Evolutionary conservation across 108 stramenopile genomes (phyloP).

Genomic region (Ochromonas danica): DNA sequence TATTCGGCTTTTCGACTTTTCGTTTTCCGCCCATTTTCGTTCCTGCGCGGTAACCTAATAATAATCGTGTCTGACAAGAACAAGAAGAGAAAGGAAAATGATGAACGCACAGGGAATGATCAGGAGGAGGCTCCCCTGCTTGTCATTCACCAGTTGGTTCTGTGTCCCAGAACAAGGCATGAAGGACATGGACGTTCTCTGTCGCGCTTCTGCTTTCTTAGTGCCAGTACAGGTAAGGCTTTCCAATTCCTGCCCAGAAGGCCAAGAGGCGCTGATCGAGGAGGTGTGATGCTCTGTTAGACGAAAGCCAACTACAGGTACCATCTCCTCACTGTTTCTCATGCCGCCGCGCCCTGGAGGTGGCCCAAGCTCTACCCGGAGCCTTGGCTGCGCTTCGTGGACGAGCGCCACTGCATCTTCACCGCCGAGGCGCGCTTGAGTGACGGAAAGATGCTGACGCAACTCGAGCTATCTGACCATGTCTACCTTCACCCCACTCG

Average conservation of each 20-base stretch:
- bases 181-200: slow-evolving; percentile 34
- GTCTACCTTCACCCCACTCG: slow-evolving; percentile 18
- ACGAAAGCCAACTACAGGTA: slow-evolving; percentile 3
- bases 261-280: background rate
- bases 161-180: slow-evolving; percentile 34
- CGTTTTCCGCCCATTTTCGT: too few species aligned
- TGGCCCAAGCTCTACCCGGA: slow-evolving; percentile 38
- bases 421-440: background rate
- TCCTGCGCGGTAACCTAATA: too few species aligned
- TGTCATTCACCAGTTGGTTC: slow-evolving; percentile 23
- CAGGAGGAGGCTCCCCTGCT: too few species aligned
- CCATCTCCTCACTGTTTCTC: slow-evolving; percentile 29
- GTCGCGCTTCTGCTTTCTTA: slow-evolving; percentile 17
- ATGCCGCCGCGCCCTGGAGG: slow-evolving; percentile 31
- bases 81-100: too few species aligned
- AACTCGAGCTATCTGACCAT: background rate
- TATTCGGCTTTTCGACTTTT: too few species aligned
- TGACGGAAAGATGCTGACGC: background rate
- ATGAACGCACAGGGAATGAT: too few species aligned
- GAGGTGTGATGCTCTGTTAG: too few species aligned
- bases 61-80: too few species aligned
- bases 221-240: background rate
- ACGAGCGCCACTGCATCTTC: slow-evolving; percentile 2
- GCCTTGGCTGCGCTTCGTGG: slow-evolving; percentile 23
- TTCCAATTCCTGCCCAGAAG: background rate